Conservation (phyloP, 371 early-diverging fungal species). For the Lichtheimia corymbifera region DNA sequence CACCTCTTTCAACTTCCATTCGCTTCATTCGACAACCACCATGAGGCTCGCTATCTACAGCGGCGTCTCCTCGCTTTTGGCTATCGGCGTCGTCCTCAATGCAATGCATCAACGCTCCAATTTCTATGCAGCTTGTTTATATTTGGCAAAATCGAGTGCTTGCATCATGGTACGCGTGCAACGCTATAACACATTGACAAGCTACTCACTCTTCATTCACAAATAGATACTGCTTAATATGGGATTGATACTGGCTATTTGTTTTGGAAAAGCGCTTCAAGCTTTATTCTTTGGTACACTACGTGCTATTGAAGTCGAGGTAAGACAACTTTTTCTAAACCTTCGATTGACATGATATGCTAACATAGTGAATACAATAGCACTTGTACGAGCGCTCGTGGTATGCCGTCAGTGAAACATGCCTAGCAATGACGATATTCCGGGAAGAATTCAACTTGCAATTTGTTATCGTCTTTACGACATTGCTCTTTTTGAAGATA, state of each 20-base stretch:
- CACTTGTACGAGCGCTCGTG: slow-evolving; percentile 94
- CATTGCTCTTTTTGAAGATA: slow-evolving; percentile 85
- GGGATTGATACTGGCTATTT: slow-evolving; percentile 73
- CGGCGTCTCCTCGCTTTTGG: slow-evolving; percentile 68
- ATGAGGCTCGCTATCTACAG: slow-evolving; percentile 81
- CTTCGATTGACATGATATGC: not conserved
- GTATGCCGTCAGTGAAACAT: slow-evolving; percentile 95
- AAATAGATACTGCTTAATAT: slow-evolving; percentile 78
- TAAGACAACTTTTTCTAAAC: slow-evolving; percentile 17
- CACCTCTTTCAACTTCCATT: not conserved
- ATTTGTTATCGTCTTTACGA: slow-evolving; percentile 80
- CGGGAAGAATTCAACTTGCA: slow-evolving; percentile 90
- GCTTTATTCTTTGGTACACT: slow-evolving; percentile 89
- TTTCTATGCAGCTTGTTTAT: slow-evolving; percentile 89
- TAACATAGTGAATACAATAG: slow-evolving; percentile 36
- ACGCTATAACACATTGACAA: too few species aligned
- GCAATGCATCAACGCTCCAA: slow-evolving; percentile 78
- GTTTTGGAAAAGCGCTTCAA: slow-evolving; percentile 76
- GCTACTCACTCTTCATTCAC: not conserved
- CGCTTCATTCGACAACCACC: not conserved
- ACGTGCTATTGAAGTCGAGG: slow-evolving; percentile 90
- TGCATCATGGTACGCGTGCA: slow-evolving; percentile 71
- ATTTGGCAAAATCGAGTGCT: slow-evolving; percentile 84
- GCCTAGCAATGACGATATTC: slow-evolving; percentile 94
- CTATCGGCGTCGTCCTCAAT: slow-evolving; percentile 67